Percentiles rank a stretch among this genome's conserved stretches.
Conservation (phyloP, 176 grass and related monocot species). For the Echinochloa phyllopogon region DNA sequence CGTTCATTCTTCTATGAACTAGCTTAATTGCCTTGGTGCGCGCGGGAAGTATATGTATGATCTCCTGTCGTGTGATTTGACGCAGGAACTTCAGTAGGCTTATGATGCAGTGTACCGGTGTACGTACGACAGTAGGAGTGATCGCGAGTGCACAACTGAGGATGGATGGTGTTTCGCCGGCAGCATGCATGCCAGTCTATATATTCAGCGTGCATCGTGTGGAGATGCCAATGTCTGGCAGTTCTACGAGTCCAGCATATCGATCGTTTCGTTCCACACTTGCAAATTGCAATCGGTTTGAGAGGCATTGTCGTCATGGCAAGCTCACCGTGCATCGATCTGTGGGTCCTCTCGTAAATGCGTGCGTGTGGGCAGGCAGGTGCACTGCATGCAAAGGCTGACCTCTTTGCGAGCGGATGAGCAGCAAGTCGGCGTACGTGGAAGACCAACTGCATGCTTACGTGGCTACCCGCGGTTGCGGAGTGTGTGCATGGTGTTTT, state of each 20-base stretch:
- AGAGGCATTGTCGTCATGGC: background rate
- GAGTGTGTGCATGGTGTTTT: background rate
- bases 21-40: too few relatives aligned
- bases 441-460: too few relatives aligned
- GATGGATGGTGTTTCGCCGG: too few relatives aligned
- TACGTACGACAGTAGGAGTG: too few relatives aligned
- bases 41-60: too few relatives aligned
- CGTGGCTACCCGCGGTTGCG: too few relatives aligned
- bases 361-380: background rate
- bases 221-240: background rate
- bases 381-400: background rate
- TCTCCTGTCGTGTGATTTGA: too few relatives aligned
- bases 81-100: too few relatives aligned
- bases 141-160: too few relatives aligned
- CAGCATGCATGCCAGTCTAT: background rate
- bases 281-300: background rate
- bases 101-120: too few relatives aligned
- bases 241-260: too few relatives aligned
- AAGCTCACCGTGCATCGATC: background rate
- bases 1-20: too few relatives aligned
- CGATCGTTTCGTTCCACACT: background rate
- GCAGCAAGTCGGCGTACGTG: background rate
- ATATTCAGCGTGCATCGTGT: background rate
- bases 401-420: background rate
- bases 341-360: background rate